Evolutionary conservation across 108 stramenopile genomes (phyloP), one percentile per base, ranked within the genome.

Genomic region (Cyclostephanos tholiformis): DNA sequence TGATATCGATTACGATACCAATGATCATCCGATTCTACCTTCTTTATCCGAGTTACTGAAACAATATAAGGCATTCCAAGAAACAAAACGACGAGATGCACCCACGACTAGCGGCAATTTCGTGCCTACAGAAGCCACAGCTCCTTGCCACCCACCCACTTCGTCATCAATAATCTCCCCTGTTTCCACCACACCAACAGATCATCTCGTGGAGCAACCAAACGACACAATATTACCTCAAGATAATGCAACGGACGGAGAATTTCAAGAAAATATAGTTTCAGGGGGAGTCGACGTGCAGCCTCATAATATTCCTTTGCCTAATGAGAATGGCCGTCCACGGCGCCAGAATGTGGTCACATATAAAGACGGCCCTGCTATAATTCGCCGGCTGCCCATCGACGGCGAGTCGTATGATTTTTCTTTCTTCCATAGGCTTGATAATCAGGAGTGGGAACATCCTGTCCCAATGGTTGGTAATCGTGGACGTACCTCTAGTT

Each of bases 311-410:
- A 9, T 4, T 57, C 13, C 12, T 4, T 11, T 4, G 12, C 27
- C 6, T 29, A 17, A 1, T 57, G 26, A 27, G 3, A 7, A 2
- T 29, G 56, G 25, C 27, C 56, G 13, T 7, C 41, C 41, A 6
- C 4, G 6, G 1, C 9, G 25, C 5, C 56, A 26, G 27, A 57
- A 57, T 29, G 56, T 57, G 0, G 56, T 25, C 1, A 57, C 20
- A 27, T 57, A 29, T 12, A 57, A 57, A n/a, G 56, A 57, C 10
- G 56, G 56, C 13, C 56, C 56, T 26, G 56, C 56, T 29, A 57
- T 29, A 12, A 26, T 29, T 57, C 56, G 2, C 5, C 26, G 26
- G 11, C 9, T 57, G 0, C 56, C 56, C 1, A 57, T 57, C 27
- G 27, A 57, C 6, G 56, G 23, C 0, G 56, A 57, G 4, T 26